Base-by-base conservation (phyloP, 2,329 filamentous ascomycete genomes). In the Fonsecaea pugnacius region DNA sequence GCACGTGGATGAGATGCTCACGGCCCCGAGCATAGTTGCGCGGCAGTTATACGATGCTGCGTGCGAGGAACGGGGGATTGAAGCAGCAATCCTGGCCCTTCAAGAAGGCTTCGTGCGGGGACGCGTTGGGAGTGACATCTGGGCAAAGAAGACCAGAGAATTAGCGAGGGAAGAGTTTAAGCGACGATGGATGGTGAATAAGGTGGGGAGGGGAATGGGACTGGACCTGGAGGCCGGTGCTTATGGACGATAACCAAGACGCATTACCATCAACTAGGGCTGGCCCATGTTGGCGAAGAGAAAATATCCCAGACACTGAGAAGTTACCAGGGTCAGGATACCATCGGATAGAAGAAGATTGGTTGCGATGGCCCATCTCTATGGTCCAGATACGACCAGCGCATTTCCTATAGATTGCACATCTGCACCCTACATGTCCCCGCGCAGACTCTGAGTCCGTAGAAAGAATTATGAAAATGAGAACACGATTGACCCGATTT, bases 21-120 rank as follows among this genome's bases (percentile, higher is more conserved):
- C 97, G n/a, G 92, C 93, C 2, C 92, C 94, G 0, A 97, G 92
- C 0, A 89, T 97, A 1, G 95, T 97, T 4, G 91, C 91, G 0
- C 93, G 94, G 69, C 95, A 99, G 80, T 80, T 99, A 24, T 99
- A 98, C 77, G 88, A 89, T 54, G 82, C 96, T 1, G 91, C 93
- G 32, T 92, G 92, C 1, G 95, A 99, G 74, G 94, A 97, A 78
- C 85, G 89, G 69, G 92, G 91, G 2, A 85, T 96, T 54, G 90
- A 89, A 35, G 94, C 97, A 75, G 90, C 92, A 2, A 87, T 98
- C 67, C 96, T 95, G 73, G 88, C 78, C 16, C 72, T 80, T 63
- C 81, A 80, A 65, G 75, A 76, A 51, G 80, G 75, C 14, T 73
- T 81, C 18, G 79, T 79, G 40, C 77, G 78, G 55, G 79, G 79